Conservation (phyloP, 257 asterid species). For the Verbascum thapsus region DNA sequence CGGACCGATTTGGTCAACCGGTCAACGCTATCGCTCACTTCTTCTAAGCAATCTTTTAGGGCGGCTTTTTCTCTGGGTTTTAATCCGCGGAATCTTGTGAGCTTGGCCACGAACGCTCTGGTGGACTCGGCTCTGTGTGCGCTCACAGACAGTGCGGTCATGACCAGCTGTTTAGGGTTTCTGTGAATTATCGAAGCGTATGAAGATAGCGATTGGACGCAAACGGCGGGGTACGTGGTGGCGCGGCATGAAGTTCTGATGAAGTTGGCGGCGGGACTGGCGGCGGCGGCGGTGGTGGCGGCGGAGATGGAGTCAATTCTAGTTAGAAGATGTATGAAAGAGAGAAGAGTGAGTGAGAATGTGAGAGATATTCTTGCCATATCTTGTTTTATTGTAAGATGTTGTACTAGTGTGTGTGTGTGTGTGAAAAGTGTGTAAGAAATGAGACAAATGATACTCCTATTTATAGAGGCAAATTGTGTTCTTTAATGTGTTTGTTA, state of each 20-base stretch:
- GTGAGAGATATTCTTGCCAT: constrained; percentile 29
- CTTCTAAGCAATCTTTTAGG: constrained; percentile 72
- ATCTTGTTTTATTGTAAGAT: background rate
- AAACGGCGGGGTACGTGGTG: constrained; percentile 63
- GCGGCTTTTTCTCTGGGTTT: constrained; percentile 60
- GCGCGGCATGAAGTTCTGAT: constrained; percentile 52
- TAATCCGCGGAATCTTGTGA: constrained; percentile 52
- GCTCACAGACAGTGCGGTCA: constrained; percentile 68
- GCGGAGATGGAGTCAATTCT: constrained; percentile 9
- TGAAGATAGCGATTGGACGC: constrained; percentile 54
- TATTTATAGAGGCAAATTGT: constrained; percentile 15
- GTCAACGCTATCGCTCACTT: constrained; percentile 58
- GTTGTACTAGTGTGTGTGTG: background rate
- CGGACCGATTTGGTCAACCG: constrained; percentile 48
- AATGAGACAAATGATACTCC: background rate
- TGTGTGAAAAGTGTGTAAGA: background rate
- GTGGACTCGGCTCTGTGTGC: constrained; percentile 52
- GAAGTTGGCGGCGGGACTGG: constrained; percentile 44
- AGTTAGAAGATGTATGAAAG: constrained; percentile 22
- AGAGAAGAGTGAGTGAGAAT: constrained; percentile 18
- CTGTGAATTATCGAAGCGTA: constrained; percentile 51
- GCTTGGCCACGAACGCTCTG: constrained; percentile 43
- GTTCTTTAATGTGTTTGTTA: background rate
- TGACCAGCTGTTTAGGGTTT: constrained; percentile 54
- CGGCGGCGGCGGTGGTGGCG: constrained; percentile 17